Base-by-base conservation (phyloP, 2,329 filamentous ascomycete species). In the Nothophoma quercina region DNA sequence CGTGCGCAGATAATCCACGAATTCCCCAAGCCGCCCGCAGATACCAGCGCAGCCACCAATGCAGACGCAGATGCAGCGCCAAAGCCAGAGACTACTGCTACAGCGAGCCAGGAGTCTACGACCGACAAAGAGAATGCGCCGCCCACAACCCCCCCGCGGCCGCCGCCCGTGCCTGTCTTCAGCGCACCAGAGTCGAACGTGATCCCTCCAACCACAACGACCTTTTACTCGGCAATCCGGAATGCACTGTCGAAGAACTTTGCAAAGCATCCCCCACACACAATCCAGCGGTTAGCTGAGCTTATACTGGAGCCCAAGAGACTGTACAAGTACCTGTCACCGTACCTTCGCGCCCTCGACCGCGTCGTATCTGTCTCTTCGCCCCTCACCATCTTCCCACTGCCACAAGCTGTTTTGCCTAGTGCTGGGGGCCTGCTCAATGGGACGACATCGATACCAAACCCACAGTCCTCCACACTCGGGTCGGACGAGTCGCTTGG, bases 291-390 rank as follows among this genome's bases (percentile, higher is more conserved):
- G 30, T 83, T 99, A 18, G 86, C 92, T 18, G 95, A 99, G 79
- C 87, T 98, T 23, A 79, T 96, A 4, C 80, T 96, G 28, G 77
- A 81, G 21, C 95, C 95, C 1, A 88, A 81, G 55, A 82, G 83
- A 48, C 89, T 96, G 75, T 97, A 98, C 78, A 86, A 84, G 56
- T 89, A 87, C 45, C 82, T 98, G 2, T 86, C 90, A 1, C 84
- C 92, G 9, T 99, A 95, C 72, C 85, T 99, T 9, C 89, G 95
- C 64, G 95, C 95, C 2, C 84, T 98, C 40, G 91, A 98, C 71
- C 88, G 95, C 50, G 88, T 96, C 18, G 86, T 97, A 19, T 91
- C 89, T 50, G 95, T 99, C 50, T 96, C 92, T 9, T 96, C 91
- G 29, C 84, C 87, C 21, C 85, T 87, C 16, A 87, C 89, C 59